Evolutionary conservation across 768 basidiomycete genomes (phyloP).

Genomic region (Strobilomyces dryophilus): DNA sequence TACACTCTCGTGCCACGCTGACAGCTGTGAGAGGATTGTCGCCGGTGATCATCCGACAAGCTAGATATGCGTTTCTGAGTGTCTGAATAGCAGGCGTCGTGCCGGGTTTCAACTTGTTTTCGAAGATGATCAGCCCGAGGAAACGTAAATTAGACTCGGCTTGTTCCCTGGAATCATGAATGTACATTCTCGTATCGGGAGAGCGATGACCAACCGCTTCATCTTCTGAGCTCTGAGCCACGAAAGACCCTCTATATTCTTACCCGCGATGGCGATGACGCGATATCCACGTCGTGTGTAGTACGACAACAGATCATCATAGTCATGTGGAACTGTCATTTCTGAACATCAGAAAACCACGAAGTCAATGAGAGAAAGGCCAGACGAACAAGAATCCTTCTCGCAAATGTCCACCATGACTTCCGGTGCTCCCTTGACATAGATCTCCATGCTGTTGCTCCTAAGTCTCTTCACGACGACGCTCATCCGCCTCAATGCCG

Average conservation of each 20-base stretch:
- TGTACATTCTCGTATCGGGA: not conserved
- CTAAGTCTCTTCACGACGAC: slow-evolving; percentile 95
- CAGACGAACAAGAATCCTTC: slow-evolving; percentile 77
- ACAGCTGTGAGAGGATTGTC: slow-evolving; percentile 97
- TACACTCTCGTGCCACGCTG: slow-evolving; percentile 94
- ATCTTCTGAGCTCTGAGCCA: slow-evolving; percentile 98
- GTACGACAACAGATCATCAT: slow-evolving; percentile 92
- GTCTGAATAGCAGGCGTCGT: slow-evolving; percentile 88
- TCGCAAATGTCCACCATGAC: slow-evolving; percentile 97
- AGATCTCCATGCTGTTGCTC: slow-evolving; percentile 94
- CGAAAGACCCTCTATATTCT: slow-evolving; percentile 87
- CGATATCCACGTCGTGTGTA: slow-evolving; percentile 97
- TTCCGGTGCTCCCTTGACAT: slow-evolving; percentile 99
- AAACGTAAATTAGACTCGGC: slow-evolving; percentile 89
- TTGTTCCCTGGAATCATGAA: slow-evolving; percentile 63
- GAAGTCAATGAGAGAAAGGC: not conserved
- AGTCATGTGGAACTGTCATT: slow-evolving; percentile 84
- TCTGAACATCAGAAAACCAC: slow-evolving; percentile 11
- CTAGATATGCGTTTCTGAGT: slow-evolving; percentile 83
- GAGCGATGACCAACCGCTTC: slow-evolving; percentile 61
- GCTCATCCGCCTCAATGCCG: slow-evolving; percentile 90
- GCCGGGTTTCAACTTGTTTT: slow-evolving; percentile 93
- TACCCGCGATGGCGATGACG: slow-evolving; percentile 97
- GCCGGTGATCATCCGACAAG: slow-evolving; percentile 97
- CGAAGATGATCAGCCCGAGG: slow-evolving; percentile 94